Evolutionary conservation across 805 yeast species (phyloP).

Genomic region (Torulaspora gathmanii): DNA sequence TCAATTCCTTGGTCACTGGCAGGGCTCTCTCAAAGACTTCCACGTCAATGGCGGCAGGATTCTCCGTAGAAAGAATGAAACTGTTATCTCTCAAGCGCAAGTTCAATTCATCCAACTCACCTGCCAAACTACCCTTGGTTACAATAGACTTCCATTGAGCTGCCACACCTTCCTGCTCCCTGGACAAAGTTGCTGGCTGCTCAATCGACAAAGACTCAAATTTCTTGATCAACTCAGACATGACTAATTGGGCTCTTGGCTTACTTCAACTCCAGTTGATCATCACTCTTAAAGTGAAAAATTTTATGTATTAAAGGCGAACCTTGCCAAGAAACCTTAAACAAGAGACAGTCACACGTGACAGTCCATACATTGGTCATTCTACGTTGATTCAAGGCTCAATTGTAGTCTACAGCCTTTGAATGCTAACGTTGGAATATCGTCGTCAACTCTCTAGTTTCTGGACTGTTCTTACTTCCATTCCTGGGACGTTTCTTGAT

Average conservation of each 20-base stretch:
- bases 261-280: neutral
- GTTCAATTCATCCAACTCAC: slow-evolving; percentile 55
- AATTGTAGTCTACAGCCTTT: too few relatives aligned
- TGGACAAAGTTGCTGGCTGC: slow-evolving; percentile 31
- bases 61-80: slow-evolving; percentile 58
- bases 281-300: neutral
- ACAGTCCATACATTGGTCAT: neutral
- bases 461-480: too few relatives aligned
- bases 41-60: slow-evolving; percentile 66
- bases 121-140: slow-evolving; percentile 49
- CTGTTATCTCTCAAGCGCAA: slow-evolving; percentile 63
- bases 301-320: neutral
- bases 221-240: slow-evolving; percentile 32
- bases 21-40: slow-evolving; percentile 61
- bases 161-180: slow-evolving; percentile 61
- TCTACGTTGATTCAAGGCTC: too few relatives aligned
- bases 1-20: slow-evolving; percentile 56
- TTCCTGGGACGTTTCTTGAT: too few relatives aligned
- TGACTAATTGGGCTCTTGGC: slow-evolving; percentile 4
- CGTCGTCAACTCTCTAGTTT: too few relatives aligned
- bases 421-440: too few relatives aligned
- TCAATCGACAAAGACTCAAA: slow-evolving; percentile 29
- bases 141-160: slow-evolving; percentile 78
- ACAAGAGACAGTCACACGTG: neutral
- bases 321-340: slow-evolving; percentile 1